Base-by-base conservation (phyloP, 2,329 filamentous ascomycete species). In the Fusarium burgessii region DNA sequence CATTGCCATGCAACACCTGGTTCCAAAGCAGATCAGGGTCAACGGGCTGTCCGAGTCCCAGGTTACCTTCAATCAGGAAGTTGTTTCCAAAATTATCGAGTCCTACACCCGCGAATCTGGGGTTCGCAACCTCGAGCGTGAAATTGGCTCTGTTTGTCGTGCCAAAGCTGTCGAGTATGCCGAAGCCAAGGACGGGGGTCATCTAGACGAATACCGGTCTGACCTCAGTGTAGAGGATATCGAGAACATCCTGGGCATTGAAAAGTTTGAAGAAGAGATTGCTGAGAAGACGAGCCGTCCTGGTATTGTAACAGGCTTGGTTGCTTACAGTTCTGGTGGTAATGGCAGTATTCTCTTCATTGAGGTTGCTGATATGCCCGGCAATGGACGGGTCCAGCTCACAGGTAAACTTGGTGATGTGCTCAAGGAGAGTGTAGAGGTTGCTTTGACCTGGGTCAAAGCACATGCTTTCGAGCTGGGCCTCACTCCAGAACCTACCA, bases 261-360 rank as follows among this genome's bases (percentile, higher is more conserved):
- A 98, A 78, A 93, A 92, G 67, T 99, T 94, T 77, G 94, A 98
- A 77, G 95, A 98, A 80, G 96, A 99, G 82, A 93, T 99, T 76
- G 93, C 96, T 15, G 95, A 97, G 80, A 94, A 93, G 77, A 89
- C 89, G 79, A 86, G 88, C 72, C 90, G 94, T 20, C 95, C 96
- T 3, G 96, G 96, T 61, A 93, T 99, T 61, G 95, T 99, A 40
- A 99, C 96, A 1, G 96, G 96, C 17, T 90, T 99, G 35, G 96
- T 99, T 18, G 96, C 96, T 12, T 99, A 98, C 84, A 94, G 92
- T 77, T 92, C 92, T 7, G 95, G 96, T 52, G 94, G 94, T 50
- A 95, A 98, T 80, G 96, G 96, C 69, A 95, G 93, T 78, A 99
- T 99, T 77, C 87, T 99, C 60, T 99, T 99, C 85, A 99, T 99